Evolutionary conservation across 768 basidiomycete species (phyloP).

Genomic region (Russula dissimulans): DNA sequence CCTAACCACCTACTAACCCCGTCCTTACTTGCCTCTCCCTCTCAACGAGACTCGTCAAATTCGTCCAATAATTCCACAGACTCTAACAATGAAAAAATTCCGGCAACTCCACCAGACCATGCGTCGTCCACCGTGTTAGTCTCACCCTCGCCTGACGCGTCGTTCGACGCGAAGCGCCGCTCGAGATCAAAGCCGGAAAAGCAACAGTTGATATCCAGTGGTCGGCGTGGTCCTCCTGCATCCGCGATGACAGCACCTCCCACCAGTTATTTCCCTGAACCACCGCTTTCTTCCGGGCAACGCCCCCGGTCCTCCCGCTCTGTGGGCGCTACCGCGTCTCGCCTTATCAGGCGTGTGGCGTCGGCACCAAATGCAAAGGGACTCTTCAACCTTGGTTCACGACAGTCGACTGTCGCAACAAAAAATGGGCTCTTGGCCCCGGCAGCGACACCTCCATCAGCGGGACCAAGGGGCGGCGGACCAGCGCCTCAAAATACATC

Average conservation of each 20-base stretch:
- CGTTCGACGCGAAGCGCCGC: conserved; percentile 14
- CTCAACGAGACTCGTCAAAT: conserved; percentile 67
- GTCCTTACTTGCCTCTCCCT: conserved; percentile 41
- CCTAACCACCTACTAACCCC: conserved; percentile 46
- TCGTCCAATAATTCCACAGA: conserved; percentile 73
- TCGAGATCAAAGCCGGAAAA: conserved; percentile 28
- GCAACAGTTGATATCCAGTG: conserved; percentile 23
- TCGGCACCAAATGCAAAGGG: conserved; percentile 96
- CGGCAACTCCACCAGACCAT: conserved; percentile 14
- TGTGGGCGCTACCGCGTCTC: conserved; percentile 66
- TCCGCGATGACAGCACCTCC: conserved; percentile 35
- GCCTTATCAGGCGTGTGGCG: conserved; percentile 91
- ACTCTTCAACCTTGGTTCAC: conserved; percentile 58
- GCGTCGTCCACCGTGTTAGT: conserved; percentile 21
- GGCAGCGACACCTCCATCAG: conserved; percentile 46
- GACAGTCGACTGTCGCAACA: conserved; percentile 43
- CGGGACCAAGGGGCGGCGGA: conserved; percentile 40
- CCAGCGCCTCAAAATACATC: conserved; percentile 32
- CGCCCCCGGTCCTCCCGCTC: conserved; percentile 53
- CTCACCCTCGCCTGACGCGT: conserved; percentile 16
- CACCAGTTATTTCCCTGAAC: conserved; percentile 39
- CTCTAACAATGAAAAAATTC: conserved; percentile 38
- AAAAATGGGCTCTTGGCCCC: conserved; percentile 77
- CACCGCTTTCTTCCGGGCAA: conserved; percentile 26
- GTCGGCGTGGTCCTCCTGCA: conserved; percentile 30